Conservation (phyloP, 2,329 filamentous ascomycete species). For the Phyllosticta citriasiana region DNA sequence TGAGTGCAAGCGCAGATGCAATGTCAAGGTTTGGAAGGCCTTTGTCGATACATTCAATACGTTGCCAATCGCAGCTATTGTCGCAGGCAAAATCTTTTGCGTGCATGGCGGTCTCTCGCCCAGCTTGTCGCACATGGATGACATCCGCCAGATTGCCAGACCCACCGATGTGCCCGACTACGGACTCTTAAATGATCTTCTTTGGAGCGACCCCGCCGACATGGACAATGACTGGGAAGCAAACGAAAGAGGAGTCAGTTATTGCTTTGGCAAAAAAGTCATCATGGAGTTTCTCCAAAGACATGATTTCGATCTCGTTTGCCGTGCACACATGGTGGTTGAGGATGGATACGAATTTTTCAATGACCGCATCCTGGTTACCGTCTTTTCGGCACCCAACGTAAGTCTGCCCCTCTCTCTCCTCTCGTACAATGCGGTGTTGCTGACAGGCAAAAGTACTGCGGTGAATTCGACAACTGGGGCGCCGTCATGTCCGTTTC, state of each 20-base stretch:
- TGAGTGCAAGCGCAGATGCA: constrained; percentile 91
- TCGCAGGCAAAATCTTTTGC: constrained; percentile 95
- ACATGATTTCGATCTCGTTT: constrained; percentile 96
- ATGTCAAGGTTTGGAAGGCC: constrained; percentile 97
- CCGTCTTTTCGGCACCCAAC: constrained; percentile 95
- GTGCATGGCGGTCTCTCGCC: constrained; percentile 93
- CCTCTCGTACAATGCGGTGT: background rate
- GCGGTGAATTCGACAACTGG: constrained; percentile 98
- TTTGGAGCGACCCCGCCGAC: constrained; percentile 96
- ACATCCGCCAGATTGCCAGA: constrained; percentile 89
- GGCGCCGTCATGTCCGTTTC: constrained; percentile 98
- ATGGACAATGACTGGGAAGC: constrained; percentile 98
- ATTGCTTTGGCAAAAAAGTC: constrained; percentile 97
- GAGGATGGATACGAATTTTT: constrained; percentile 99
- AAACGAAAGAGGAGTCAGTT: constrained; percentile 93
- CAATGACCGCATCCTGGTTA: constrained; percentile 86
- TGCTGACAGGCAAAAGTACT: constrained; percentile 56
- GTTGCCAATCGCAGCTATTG: constrained; percentile 89
- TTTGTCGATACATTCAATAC: constrained; percentile 97
- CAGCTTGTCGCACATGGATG: constrained; percentile 90
- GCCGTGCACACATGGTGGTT: constrained; percentile 96
- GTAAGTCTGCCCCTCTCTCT: constrained; percentile 46
- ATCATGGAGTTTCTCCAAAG: constrained; percentile 91
- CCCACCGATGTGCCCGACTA: constrained; percentile 97
- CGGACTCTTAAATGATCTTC: constrained; percentile 82